These are phyloP conservation scores for Trichoderma citrinoviride DNA, from an alignment of 2,329 filamentous ascomycete genomes.

Conservation along the genomic window DNA sequence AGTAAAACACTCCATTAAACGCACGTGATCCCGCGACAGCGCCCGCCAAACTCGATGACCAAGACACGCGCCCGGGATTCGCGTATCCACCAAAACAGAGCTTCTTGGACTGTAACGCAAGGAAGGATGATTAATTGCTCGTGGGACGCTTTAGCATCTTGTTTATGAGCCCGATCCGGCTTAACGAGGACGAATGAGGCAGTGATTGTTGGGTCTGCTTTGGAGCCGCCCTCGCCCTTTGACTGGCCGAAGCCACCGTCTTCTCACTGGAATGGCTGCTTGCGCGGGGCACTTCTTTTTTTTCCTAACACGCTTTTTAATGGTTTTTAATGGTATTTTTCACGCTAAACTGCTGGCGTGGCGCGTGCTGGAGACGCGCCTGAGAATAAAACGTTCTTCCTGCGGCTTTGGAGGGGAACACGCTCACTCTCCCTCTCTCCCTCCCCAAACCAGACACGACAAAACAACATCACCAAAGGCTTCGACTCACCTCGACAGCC, in stretches of 20 bases:
- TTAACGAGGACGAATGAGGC: conserved; percentile 13
- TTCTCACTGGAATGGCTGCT: conserved; percentile 13
- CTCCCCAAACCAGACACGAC: conserved; percentile 22
- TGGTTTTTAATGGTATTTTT: conserved; percentile 27
- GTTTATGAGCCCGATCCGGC: conserved; percentile 6
- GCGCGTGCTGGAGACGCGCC: conserved; percentile 36
- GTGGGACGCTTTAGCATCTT: not conserved
- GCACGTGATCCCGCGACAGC: conserved; percentile 18
- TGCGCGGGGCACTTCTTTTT: conserved; percentile 13
- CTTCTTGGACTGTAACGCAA: not conserved
- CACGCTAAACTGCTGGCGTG: conserved; percentile 37
- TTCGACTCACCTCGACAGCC: conserved; percentile 18
- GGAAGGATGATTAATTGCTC: not conserved
- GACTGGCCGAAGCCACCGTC: conserved; percentile 5
- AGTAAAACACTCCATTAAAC: not conserved
- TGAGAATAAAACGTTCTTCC: conserved; percentile 38
- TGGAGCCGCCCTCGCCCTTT: conserved; percentile 11
- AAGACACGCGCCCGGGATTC: conserved; percentile 18
- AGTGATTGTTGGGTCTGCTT: conserved; percentile 8
- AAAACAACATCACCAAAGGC: conserved; percentile 19
- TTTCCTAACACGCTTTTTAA: conserved; percentile 19
- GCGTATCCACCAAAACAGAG: conserved; percentile 20
- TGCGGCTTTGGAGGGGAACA: conserved; percentile 24
- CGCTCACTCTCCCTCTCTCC: conserved; percentile 22
- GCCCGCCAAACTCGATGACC: conserved; percentile 3